Evolutionary conservation across 805 yeast genomes (phyloP).

Genomic region (Dipodascopsis tothii): DNA sequence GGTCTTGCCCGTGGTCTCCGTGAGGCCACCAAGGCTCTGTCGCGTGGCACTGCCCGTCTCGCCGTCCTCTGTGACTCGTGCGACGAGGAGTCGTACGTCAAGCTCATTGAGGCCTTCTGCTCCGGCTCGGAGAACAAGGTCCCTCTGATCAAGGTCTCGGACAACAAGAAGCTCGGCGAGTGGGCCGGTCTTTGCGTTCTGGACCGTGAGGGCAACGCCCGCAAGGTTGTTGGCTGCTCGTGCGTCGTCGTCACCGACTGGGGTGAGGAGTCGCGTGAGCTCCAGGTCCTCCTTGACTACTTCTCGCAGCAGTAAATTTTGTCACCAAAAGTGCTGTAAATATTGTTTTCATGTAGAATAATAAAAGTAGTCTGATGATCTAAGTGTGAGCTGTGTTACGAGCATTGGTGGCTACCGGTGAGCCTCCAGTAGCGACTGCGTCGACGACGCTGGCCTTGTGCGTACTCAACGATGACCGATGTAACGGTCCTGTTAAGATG

Average conservation of each 20-base stretch:
- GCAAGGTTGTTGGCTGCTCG: constrained; percentile 99
- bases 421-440: too few relatives aligned
- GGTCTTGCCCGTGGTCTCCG: constrained; percentile 99
- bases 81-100: constrained; percentile 92
- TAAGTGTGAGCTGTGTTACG: too few relatives aligned
- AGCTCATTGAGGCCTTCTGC: constrained; percentile 98
- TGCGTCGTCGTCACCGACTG: constrained; percentile 99
- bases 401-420: too few relatives aligned
- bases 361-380: too few relatives aligned
- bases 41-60: constrained; percentile 82
- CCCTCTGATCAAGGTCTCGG: constrained; percentile 98
- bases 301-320: constrained; percentile 52
- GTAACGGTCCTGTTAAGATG: too few relatives aligned
- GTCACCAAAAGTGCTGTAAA: too few relatives aligned
- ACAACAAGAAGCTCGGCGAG: constrained; percentile 99
- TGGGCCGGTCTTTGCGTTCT: constrained; percentile 99
- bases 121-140: constrained; percentile 94
- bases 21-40: constrained; percentile 98
- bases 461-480: too few relatives aligned
- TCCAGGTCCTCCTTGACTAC: constrained; percentile 91
- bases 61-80: constrained; percentile 97
- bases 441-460: too few relatives aligned
- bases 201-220: constrained; percentile 99
- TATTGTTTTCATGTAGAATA: too few relatives aligned
- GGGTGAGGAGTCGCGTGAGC: constrained; percentile 99